A percentile compares a stretch with the other conserved stretches of the same genome.
Conservation (phyloP, 2,329 filamentous ascomycete genomes). For the Atkinsonella texensis region DNA sequence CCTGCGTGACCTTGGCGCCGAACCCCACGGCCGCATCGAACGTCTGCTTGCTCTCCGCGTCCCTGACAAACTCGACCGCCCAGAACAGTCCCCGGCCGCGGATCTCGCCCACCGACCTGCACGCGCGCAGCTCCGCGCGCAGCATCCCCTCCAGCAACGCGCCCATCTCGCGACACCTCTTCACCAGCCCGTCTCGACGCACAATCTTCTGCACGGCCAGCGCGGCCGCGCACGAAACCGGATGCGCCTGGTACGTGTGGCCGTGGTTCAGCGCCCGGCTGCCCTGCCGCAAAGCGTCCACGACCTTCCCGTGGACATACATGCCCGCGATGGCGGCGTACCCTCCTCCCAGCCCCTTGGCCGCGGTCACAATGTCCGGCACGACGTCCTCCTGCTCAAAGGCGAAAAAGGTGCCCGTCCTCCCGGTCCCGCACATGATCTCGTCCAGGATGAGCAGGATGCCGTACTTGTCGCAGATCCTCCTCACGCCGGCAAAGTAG, state of each 20-base stretch:
- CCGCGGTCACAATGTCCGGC: slow-evolving; percentile 55
- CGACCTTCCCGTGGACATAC: slow-evolving; percentile 4
- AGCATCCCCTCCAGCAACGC: slow-evolving; percentile 31
- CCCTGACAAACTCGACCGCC: slow-evolving; percentile 33
- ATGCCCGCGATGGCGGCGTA: slow-evolving; percentile 28
- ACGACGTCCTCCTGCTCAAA: slow-evolving; percentile 46
- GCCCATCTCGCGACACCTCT: slow-evolving; percentile 46
- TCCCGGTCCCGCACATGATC: slow-evolving; percentile 59
- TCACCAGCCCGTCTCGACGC: slow-evolving; percentile 41
- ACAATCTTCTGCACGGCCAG: slow-evolving; percentile 33
- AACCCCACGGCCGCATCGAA: slow-evolving; percentile 20
- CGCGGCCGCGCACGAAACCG: slow-evolving; percentile 12
- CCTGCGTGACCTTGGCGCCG: slow-evolving; percentile 16
- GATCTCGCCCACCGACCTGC: slow-evolving; percentile 46
- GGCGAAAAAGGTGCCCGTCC: slow-evolving; percentile 48
- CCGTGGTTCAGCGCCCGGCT: slow-evolving; percentile 11
- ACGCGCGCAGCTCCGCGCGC: slow-evolving; percentile 25
- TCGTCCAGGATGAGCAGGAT: slow-evolving; percentile 45
- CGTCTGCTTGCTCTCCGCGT: slow-evolving; percentile 22
- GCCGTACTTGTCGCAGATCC: slow-evolving; percentile 42
- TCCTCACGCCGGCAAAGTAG: slow-evolving; percentile 41
- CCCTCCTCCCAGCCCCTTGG: slow-evolving; percentile 54
- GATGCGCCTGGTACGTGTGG: slow-evolving; percentile 17
- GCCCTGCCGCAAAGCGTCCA: slow-evolving; percentile 3
- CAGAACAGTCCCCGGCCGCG: slow-evolving; percentile 44